Percentiles rank a stretch among this genome's conserved stretches.
phyloP scores from a whole-genome alignment of 2,329 filamentous ascomycete genomes.

The Ascochyta lentis region DNA sequence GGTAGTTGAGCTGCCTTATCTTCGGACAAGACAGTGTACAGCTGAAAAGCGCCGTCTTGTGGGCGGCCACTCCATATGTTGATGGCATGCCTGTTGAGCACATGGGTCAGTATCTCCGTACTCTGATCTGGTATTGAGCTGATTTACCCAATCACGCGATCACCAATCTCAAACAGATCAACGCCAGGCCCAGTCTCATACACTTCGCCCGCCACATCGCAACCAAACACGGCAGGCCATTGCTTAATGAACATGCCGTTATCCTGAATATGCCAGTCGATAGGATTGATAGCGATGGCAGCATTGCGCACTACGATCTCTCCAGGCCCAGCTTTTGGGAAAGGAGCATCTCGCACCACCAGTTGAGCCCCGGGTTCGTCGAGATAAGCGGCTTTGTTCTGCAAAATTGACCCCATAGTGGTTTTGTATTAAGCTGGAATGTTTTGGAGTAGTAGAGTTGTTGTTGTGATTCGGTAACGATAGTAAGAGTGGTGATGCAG shows the following conservation, averaged over 20 bases:
- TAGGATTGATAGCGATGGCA: constrained; percentile 38
- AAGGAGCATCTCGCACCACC: constrained; percentile 28
- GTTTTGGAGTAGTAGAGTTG: neutral
- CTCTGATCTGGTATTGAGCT: neutral
- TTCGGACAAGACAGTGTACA: constrained; percentile 44
- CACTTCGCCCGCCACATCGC: constrained; percentile 53
- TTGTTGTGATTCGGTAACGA: neutral
- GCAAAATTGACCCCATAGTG: neutral
- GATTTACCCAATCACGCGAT: constrained; percentile 51
- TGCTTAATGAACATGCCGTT: constrained; percentile 42
- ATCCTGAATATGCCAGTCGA: constrained; percentile 33
- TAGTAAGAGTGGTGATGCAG: neutral
- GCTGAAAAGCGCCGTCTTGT: constrained; percentile 35
- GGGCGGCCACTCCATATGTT: constrained; percentile 25
- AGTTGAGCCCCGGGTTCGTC: constrained; percentile 23
- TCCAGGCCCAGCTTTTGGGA: constrained; percentile 27
- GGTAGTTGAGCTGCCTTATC: constrained; percentile 51
- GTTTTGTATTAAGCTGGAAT: neutral
- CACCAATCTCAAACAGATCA: constrained; percentile 49
- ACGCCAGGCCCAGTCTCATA: constrained; percentile 52
- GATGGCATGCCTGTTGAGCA: constrained; percentile 26
- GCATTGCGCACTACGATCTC: constrained; percentile 38
- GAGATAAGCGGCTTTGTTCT: constrained; percentile 36
- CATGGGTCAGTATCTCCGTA: neutral
- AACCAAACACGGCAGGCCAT: constrained; percentile 42